Evolutionary conservation across 2,329 filamentous ascomycete genomes (phyloP), one percentile per base, ranked within the genome.

Genomic region (Hansfordia pulvinata): DNA sequence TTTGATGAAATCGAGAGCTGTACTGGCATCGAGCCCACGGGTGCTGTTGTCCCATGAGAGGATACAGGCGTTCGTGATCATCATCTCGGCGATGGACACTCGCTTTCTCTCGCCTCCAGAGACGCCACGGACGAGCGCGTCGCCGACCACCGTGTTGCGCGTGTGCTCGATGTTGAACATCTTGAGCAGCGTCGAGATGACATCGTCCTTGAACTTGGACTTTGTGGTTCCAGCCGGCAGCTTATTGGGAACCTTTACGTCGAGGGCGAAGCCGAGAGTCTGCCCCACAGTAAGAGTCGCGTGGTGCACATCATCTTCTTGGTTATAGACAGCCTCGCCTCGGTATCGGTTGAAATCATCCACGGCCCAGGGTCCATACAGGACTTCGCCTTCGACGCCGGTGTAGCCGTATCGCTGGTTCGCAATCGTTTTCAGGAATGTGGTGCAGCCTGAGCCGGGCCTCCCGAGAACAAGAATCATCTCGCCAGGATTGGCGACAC

Each of bases 151-250:
- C 0, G 86, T 94, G 46, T 85, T 69, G 27, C 72, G 68, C 0
- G 84, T 92, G 50, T 93, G 84, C 49, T 86, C 79, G 28, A 93
- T 93, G 46, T 88, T 90, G 62, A 93, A 92, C 80, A 92, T 90
- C 44, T 82, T 83, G 27, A 93, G 60, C 32, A 93, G 62, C 42
- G 77, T 69, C 11, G 71, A 64, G 33, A 86, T 64, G 30, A 92
- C 73, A 39, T 74, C 72, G 26, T 79, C 64, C 56, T 86, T 86
- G 58, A 88, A 88, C 10, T 79, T 74, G 5, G 54, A 49, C 47
- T 80, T 79, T 20, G 69, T 74, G 39, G 90, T 65, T 13, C 81
- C 82, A 4, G 64, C 69, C 1, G 82, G 80, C 24, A 83, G 64
- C 50, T 86, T 85, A 10, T 78, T 76, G 5, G 86, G 84, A 10